phyloP scores from a whole-genome alignment of 495 filamentous ascomycete genomes.

The Staphylotrichum tortipilum region DNA sequence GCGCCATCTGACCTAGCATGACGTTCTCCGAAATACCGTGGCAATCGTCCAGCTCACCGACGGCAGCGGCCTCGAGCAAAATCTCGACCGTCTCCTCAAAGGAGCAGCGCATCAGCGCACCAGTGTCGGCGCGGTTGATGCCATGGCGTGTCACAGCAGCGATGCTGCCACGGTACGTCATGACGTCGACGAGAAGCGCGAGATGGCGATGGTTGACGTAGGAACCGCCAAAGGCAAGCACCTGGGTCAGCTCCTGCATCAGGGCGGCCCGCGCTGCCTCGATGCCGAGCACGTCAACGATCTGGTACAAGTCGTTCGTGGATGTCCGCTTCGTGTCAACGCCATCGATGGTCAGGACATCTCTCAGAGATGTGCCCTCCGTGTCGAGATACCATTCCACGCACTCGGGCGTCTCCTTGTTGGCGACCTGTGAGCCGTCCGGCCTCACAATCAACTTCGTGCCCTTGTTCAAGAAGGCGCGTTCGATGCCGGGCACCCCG shows the following conservation, averaged over 20 bases:
- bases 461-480: constrained; percentile 86
- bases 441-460: constrained; percentile 50
- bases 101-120: constrained; percentile 97
- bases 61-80: constrained; percentile 84
- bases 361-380: constrained; percentile 71
- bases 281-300: constrained; percentile 90
- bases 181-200: constrained; percentile 92
- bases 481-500: constrained; percentile 77
- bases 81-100: constrained; percentile 99
- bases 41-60: constrained; percentile 94
- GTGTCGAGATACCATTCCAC: constrained; percentile 95
- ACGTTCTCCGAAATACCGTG: constrained; percentile 97
- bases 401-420: constrained; percentile 53
- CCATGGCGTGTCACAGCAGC: constrained; percentile 96
- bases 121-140: constrained; percentile 96
- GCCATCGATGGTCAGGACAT: constrained; percentile 76
- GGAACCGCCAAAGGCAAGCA: constrained; percentile 93
- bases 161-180: constrained; percentile 88
- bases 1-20: constrained; percentile 94
- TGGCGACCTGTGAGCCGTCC: constrained; percentile 60
- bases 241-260: constrained; percentile 76
- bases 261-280: constrained; percentile 83
- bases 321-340: constrained; percentile 86
- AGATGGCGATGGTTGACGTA: constrained; percentile 99
- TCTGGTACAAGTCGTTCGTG: constrained; percentile 90